phyloP scores from a whole-genome alignment of 1,284 basidiomycete species.

The Sporisorium sorghi region DNA sequence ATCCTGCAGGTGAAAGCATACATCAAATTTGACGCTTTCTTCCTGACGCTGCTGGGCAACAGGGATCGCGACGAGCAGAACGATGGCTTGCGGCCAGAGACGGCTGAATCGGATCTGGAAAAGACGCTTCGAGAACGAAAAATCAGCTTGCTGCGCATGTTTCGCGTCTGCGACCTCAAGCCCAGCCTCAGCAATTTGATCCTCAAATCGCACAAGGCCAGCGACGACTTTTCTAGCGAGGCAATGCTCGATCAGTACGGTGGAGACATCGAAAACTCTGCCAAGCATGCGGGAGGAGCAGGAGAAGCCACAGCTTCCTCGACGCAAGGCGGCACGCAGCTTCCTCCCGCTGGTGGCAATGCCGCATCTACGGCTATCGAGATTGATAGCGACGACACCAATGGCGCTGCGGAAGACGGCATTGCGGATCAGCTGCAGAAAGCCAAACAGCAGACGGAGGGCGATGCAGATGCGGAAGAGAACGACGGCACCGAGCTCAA shows the following conservation, averaged over 20 bases:
- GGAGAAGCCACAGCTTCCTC: not conserved
- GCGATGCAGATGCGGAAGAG: slow-evolving; percentile 35
- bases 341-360: slow-evolving; percentile 13
- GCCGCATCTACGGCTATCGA: slow-evolving; percentile 22
- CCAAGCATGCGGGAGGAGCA: slow-evolving; percentile 5
- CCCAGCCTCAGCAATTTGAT: slow-evolving; percentile 57
- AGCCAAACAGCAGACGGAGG: slow-evolving; percentile 35
- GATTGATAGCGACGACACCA: slow-evolving; percentile 17
- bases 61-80: slow-evolving; percentile 20
- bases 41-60: slow-evolving; percentile 14
- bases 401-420: slow-evolving; percentile 7
- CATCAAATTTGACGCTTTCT: slow-evolving; percentile 49
- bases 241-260: slow-evolving; percentile 68
- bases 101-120: slow-evolving; percentile 80
- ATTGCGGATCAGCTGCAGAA: slow-evolving; percentile 31
- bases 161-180: slow-evolving; percentile 60
- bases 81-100: slow-evolving; percentile 71
- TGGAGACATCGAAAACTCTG: slow-evolving; percentile 61
- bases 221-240: slow-evolving; percentile 59
- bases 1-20: slow-evolving; percentile 64
- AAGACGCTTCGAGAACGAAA: slow-evolving; percentile 81
- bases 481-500: slow-evolving; percentile 65
- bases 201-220: slow-evolving; percentile 72
- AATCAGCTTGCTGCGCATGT: slow-evolving; percentile 69
- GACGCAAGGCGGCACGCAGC: not conserved